Evolutionary conservation across 208 protist genomes (phyloP).

Genomic region (Crithidia expoeki): DNA sequence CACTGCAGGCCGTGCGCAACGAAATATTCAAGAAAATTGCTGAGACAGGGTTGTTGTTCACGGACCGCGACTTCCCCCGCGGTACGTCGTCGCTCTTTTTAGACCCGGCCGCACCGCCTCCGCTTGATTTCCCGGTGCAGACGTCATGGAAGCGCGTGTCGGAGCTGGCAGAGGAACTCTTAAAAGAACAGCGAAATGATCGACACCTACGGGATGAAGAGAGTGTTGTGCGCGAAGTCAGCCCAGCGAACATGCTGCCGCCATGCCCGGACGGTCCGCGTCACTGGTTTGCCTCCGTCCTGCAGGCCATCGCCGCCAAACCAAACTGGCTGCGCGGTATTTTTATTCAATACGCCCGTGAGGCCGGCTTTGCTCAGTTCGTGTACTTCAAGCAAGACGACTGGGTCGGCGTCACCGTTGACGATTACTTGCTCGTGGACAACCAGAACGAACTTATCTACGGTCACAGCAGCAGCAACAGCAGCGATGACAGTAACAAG

Average conservation of each 20-base stretch:
- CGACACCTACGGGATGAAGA: neutral
- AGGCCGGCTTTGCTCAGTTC: conserved; percentile 85
- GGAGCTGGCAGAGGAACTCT: conserved; percentile 14
- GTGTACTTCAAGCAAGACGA: conserved; percentile 82
- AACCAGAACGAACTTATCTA: conserved; percentile 44
- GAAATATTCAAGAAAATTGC: conserved; percentile 52
- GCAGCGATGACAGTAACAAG: conserved; percentile 6
- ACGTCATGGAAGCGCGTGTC: conserved; percentile 68
- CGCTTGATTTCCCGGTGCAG: conserved; percentile 51
- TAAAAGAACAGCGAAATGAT: neutral
- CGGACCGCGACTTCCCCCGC: conserved; percentile 84
- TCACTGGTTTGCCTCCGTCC: conserved; percentile 81
- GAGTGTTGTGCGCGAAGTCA: conserved; percentile 28
- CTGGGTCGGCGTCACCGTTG: conserved; percentile 83
- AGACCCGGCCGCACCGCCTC: conserved; percentile 52
- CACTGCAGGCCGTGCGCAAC: conserved; percentile 37
- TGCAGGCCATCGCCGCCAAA: conserved; percentile 70
- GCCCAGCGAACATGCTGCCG: conserved; percentile 36
- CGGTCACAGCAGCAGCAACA: conserved; percentile 45
- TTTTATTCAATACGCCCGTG: conserved; percentile 63
- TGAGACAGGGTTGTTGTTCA: conserved; percentile 47
- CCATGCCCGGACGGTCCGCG: conserved; percentile 61
- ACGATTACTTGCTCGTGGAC: conserved; percentile 88
- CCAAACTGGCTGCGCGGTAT: conserved; percentile 64
- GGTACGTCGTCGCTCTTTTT: conserved; percentile 79